Evolutionary conservation across 208 protist genomes (phyloP).

Genomic region (Leishmania martiniquensis): DNA sequence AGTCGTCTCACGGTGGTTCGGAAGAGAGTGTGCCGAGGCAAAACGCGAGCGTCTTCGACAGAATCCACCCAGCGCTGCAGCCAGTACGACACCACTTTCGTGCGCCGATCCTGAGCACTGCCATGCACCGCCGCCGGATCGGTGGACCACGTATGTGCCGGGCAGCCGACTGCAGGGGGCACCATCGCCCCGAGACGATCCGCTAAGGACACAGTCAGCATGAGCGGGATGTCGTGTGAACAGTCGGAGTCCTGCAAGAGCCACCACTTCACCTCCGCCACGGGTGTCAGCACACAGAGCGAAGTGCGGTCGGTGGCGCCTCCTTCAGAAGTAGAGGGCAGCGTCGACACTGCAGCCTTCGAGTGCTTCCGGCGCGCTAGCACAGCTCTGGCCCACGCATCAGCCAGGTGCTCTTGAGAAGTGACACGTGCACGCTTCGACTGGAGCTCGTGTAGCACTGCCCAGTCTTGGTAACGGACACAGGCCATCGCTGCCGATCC

Average conservation of each 20-base stretch:
- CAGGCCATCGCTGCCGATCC: neutral
- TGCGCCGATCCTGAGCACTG: neutral
- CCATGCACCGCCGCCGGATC: neutral
- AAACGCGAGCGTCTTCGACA: conserved; percentile 1
- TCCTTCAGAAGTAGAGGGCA: too few relatives aligned
- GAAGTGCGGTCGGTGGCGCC: neutral
- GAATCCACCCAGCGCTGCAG: conserved; percentile 20
- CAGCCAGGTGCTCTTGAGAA: neutral
- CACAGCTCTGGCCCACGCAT: neutral
- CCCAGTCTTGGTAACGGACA: conserved; percentile 28
- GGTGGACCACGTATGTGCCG: conserved; percentile 5
- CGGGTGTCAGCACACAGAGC: conserved; percentile 15
- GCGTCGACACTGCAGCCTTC: neutral
- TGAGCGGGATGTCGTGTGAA: neutral
- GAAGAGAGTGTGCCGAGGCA: conserved; percentile 13
- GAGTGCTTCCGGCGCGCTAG: neutral
- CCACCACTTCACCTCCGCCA: conserved; percentile 35
- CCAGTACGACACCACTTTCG: conserved; percentile 14
- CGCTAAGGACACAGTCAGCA: neutral
- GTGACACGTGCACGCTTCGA: neutral
- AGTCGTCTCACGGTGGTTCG: neutral
- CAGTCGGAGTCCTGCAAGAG: neutral
- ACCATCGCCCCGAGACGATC: neutral
- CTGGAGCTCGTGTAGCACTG: conserved; percentile 8
- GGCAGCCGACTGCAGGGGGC: conserved; percentile 19